Conservation (phyloP, 78 protist genomes). For the Dictyostelium firmibasis region DNA sequence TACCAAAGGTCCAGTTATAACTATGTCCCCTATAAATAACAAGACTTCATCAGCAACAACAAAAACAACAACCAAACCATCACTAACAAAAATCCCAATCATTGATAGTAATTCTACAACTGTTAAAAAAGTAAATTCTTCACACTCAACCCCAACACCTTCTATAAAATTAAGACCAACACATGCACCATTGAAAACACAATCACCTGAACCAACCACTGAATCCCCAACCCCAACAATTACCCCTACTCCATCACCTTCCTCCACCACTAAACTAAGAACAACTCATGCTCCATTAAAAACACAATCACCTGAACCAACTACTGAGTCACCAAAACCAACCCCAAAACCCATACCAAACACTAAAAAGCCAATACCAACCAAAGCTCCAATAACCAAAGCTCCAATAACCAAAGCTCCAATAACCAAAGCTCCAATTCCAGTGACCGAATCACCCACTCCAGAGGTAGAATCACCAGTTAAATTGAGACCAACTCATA, state of each 20-base stretch:
- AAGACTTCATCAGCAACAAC: neutral
- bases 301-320: neutral
- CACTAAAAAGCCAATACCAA: neutral
- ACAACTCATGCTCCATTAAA: neutral
- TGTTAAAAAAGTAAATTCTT: neutral
- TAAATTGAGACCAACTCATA: neutral
- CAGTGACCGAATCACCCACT: neutral
- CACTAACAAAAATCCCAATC: neutral
- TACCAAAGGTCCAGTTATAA: neutral
- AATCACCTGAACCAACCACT: neutral
- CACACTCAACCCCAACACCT: neutral
- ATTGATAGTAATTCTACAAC: neutral
- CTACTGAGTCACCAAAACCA: neutral
- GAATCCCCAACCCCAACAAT: neutral
- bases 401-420: neutral
- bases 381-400: neutral
- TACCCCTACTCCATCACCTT: neutral
- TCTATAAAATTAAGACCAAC: neutral
- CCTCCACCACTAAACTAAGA: neutral
- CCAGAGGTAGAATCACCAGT: neutral
- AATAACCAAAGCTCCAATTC: neutral
- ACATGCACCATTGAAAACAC: neutral
- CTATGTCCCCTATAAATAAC: neutral
- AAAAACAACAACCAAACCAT: neutral
- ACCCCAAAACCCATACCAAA: neutral